Percentiles rank a stretch among this genome's conserved stretches.
Conservation (phyloP, 768 basidiomycete genomes). For the Rhizopogon vesiculosus region DNA sequence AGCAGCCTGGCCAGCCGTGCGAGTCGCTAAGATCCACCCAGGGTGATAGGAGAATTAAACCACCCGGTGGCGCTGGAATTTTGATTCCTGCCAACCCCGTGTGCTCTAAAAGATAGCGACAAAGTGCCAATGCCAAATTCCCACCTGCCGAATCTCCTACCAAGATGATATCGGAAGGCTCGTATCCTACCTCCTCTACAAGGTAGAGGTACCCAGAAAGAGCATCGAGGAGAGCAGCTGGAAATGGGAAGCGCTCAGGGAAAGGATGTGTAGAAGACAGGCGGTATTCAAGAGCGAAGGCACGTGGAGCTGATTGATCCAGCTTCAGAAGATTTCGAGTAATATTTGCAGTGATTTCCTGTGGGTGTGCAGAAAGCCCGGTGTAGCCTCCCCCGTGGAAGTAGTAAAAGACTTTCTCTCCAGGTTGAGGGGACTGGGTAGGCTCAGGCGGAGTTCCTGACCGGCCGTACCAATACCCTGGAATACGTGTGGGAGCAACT, state of each 20-base stretch:
- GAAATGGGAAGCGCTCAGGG: slow-evolving; percentile 55
- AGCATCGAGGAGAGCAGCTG: slow-evolving; percentile 69
- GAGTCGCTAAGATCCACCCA: slow-evolving; percentile 44
- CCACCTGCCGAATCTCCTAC: slow-evolving; percentile 69
- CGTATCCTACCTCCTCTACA: slow-evolving; percentile 49
- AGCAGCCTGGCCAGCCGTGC: slow-evolving; percentile 34
- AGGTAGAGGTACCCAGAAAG: slow-evolving; percentile 73
- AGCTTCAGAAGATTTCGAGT: slow-evolving; percentile 43
- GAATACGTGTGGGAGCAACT: slow-evolving; percentile 39
- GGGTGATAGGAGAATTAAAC: slow-evolving; percentile 51
- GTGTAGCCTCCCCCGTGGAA: slow-evolving; percentile 65
- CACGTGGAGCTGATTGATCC: slow-evolving; percentile 38
- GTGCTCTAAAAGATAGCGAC: slow-evolving; percentile 56
- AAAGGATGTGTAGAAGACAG: slow-evolving; percentile 45
- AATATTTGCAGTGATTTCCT: slow-evolving; percentile 40
- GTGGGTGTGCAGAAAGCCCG: slow-evolving; percentile 53
- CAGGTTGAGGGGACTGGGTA: slow-evolving; percentile 32
- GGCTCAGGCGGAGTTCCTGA: slow-evolving; percentile 30
- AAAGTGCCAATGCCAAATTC: slow-evolving; percentile 62
- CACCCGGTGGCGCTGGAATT: slow-evolving; percentile 33
- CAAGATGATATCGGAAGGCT: slow-evolving; percentile 57
- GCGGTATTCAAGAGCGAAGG: slow-evolving; percentile 69
- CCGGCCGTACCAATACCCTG: slow-evolving; percentile 56
- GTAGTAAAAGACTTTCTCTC: slow-evolving; percentile 52
- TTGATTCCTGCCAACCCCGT: slow-evolving; percentile 29